A percentile compares a stretch with the other conserved stretches of the same genome.
Conservation (phyloP, 2,329 filamentous ascomycete species). For the Keithomyces neogunnii region DNA sequence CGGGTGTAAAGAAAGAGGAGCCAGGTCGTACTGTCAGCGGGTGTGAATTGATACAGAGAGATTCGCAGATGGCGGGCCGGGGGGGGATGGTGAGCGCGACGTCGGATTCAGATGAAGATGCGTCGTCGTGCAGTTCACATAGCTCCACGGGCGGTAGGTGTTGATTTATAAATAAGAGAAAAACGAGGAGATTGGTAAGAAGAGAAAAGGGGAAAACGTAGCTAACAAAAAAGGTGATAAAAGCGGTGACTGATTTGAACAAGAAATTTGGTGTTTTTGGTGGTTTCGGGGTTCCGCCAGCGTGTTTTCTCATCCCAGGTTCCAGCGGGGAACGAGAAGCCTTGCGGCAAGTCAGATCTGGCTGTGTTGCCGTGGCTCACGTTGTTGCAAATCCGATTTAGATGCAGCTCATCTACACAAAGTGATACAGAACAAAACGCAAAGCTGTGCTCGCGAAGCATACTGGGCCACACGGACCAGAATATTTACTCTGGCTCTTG, state of each 20-base stretch:
- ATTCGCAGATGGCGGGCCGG: not conserved
- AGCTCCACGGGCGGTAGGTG: conserved; percentile 6
- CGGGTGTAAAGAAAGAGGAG: not conserved
- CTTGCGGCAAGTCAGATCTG: conserved; percentile 59
- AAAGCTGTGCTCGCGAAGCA: conserved; percentile 18
- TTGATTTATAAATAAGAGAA: not conserved
- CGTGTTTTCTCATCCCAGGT: conserved; percentile 26
- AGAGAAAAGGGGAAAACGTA: conserved; percentile 18
- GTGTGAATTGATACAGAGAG: conserved; percentile 2
- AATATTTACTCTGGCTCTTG: conserved; percentile 44
- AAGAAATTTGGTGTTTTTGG: not conserved
- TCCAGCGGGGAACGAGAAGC: conserved; percentile 39
- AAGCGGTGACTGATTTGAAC: conserved; percentile 13
- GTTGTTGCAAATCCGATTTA: conserved; percentile 41
- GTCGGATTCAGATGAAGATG: not conserved
- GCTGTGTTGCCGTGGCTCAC: conserved; percentile 32
- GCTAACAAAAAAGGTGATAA: conserved; percentile 8
- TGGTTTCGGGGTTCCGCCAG: not conserved
- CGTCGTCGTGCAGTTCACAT: not conserved
- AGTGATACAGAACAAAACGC: conserved; percentile 18
- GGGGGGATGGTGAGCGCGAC: not conserved
- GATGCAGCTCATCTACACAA: conserved; percentile 24
- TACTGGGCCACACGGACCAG: conserved; percentile 4
- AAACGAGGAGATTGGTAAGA: conserved; percentile 9
- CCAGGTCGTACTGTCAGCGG: not conserved